Conservation (phyloP, 352 stramenopile species). For the Phytophthora kernoviae region DNA sequence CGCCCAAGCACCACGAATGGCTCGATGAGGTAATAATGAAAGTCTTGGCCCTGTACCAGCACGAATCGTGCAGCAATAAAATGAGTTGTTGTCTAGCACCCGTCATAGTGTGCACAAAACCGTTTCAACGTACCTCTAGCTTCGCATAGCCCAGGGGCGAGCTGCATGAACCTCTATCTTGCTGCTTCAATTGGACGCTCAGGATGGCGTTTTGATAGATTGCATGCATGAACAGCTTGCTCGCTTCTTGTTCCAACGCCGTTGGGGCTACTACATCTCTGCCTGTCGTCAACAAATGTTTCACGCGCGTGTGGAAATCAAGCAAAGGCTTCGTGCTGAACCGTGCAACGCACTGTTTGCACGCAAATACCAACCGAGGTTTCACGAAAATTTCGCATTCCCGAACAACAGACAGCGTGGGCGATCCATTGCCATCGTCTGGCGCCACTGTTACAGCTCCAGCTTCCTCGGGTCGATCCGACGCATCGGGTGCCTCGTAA, state of each 20-base stretch:
- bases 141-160: conserved; percentile 74
- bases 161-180: conserved; percentile 21
- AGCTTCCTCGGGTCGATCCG: conserved; percentile 31
- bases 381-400: conserved; percentile 66
- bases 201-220: conserved; percentile 55
- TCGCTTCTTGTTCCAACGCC: conserved; percentile 43
- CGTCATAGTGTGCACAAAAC: not conserved
- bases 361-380: conserved; percentile 56
- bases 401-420: conserved; percentile 46
- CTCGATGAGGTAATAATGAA: conserved; percentile 77
- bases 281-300: conserved; percentile 29
- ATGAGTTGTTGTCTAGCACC: conserved; percentile 4
- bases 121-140: conserved; percentile 51
- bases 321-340: conserved; percentile 65
- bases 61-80: conserved; percentile 7
- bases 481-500: conserved; percentile 34
- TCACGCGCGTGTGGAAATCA: conserved; percentile 51
- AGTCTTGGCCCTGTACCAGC: conserved; percentile 46
- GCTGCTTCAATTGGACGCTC: conserved; percentile 40
- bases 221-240: conserved; percentile 45
- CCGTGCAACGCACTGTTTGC: conserved; percentile 39
- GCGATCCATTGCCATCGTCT: conserved; percentile 17
- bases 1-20: conserved; percentile 69
- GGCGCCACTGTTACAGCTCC: conserved; percentile 4
- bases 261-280: conserved; percentile 4